Evolutionary conservation across 106 monocot species (phyloP).

Genomic region (Vanilla planifolia): DNA sequence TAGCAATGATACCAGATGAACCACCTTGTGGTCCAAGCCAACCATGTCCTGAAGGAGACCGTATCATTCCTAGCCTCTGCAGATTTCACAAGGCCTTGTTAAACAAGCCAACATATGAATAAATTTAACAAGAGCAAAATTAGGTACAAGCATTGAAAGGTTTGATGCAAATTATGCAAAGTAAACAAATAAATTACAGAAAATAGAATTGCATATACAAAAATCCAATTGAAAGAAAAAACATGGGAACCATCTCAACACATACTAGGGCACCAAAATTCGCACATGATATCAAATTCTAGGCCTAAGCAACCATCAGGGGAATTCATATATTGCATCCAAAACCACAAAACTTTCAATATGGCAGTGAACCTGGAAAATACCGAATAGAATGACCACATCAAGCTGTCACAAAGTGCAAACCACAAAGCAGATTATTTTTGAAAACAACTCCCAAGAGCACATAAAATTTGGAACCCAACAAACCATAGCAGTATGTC

Average conservation of each 20-base stretch:
- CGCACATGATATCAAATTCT: too few species aligned
- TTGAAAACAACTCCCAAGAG: too few species aligned
- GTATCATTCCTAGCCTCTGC: constrained; percentile 52
- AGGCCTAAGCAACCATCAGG: too few species aligned
- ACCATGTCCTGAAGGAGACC: constrained; percentile 38
- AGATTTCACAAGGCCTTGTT: constrained; percentile 1
- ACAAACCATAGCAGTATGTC: too few species aligned
- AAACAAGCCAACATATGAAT: background rate
- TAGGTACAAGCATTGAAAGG: background rate
- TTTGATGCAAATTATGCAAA: background rate
- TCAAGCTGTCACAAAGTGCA: too few species aligned
- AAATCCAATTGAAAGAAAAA: background rate
- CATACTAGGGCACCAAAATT: too few species aligned
- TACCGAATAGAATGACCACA: too few species aligned
- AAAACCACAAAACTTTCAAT: background rate
- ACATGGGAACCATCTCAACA: too few species aligned
- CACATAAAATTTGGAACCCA: too few species aligned
- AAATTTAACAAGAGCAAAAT: background rate
- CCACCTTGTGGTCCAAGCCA: constrained; percentile 58
- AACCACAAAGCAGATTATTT: too few species aligned
- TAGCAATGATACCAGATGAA: constrained; percentile 44
- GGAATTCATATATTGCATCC: background rate
- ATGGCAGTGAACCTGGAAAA: background rate
- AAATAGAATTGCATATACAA: background rate
- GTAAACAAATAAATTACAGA: background rate